Conservation (phyloP, 2,329 filamentous ascomycete genomes). For the Didymosphaeria variabile region DNA sequence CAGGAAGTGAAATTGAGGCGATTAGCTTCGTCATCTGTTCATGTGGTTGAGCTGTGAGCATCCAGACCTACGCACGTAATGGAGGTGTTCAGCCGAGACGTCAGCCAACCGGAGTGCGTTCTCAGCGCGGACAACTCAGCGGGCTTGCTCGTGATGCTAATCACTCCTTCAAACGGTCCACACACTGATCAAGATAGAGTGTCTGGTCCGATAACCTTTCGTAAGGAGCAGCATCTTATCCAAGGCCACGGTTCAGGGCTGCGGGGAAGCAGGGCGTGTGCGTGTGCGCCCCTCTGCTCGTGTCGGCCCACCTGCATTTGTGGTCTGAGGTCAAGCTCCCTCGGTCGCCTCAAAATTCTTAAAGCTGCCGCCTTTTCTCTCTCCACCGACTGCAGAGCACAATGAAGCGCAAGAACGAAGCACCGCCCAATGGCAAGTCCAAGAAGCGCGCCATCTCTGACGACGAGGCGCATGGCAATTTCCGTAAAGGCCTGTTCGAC, state of each 20-base stretch:
- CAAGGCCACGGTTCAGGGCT: conserved; percentile 4
- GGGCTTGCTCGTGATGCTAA: conserved; percentile 3
- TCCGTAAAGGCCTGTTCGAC: conserved; percentile 51
- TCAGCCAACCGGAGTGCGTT: conserved; percentile 24
- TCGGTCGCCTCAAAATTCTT: conserved; percentile 8
- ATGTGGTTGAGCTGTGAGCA: conserved; percentile 1
- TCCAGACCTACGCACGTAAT: not conserved
- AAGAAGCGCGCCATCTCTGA: conserved; percentile 56
- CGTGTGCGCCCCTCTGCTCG: conserved; percentile 7
- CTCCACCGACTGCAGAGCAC: conserved; percentile 5
- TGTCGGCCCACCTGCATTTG: conserved; percentile 10
- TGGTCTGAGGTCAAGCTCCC: conserved; percentile 15
- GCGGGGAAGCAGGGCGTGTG: conserved; percentile 17
- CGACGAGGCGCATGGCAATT: conserved; percentile 51
- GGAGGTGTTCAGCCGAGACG: not conserved
- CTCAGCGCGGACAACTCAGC: conserved; percentile 1
- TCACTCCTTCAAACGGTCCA: conserved; percentile 6
- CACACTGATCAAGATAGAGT: not conserved
- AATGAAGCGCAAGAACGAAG: conserved; percentile 57
- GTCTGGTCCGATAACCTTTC: not conserved
- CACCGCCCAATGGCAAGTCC: conserved; percentile 46
- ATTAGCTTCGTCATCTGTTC: not conserved
- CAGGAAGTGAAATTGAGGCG: not conserved
- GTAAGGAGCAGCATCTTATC: not conserved
- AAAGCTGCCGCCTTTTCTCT: conserved; percentile 5